Evolutionary conservation across 768 basidiomycete genomes (phyloP).

Genomic region (Obba rivulosa): DNA sequence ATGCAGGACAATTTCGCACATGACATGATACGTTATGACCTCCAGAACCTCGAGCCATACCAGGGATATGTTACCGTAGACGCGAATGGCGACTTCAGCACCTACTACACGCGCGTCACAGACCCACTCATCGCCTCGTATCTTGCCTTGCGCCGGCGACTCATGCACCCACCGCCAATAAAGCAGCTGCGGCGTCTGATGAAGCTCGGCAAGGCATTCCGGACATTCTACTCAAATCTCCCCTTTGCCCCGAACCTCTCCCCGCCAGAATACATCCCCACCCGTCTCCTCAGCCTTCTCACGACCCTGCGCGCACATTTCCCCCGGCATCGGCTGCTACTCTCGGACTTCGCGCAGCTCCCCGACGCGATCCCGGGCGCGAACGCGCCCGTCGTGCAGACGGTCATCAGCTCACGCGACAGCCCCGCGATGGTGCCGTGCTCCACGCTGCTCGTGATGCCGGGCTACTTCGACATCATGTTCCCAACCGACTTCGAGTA

Average conservation of each 20-base stretch:
- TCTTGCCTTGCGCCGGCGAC: conserved; percentile 58
- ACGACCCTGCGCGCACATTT: conserved; percentile 78
- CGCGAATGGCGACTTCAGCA: conserved; percentile 74
- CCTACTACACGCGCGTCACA: conserved; percentile 74
- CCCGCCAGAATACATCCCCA: conserved; percentile 85
- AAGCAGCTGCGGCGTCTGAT: conserved; percentile 49
- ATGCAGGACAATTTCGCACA: conserved; percentile 92
- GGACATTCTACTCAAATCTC: conserved; percentile 60
- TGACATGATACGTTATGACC: conserved; percentile 88
- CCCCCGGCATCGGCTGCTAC: conserved; percentile 88
- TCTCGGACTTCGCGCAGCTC: conserved; percentile 87
- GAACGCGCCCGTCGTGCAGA: conserved; percentile 92
- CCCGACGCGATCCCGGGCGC: conserved; percentile 78
- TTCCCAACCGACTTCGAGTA: conserved; percentile 90
- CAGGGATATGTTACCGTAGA: conserved; percentile 83
- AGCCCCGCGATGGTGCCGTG: conserved; percentile 84
- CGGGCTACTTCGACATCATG: conserved; percentile 97
- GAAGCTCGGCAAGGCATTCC: conserved; percentile 47
- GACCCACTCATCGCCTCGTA: conserved; percentile 83
- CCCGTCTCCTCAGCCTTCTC: conserved; percentile 80
- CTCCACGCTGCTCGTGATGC: conserved; percentile 84
- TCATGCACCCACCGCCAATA: conserved; percentile 54
- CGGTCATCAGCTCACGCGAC: conserved; percentile 44
- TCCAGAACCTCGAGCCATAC: conserved; percentile 70
- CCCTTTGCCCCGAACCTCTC: conserved; percentile 93